phyloP scores from a whole-genome alignment of 306 rosid genomes.

The Benincasa hispida region DNA sequence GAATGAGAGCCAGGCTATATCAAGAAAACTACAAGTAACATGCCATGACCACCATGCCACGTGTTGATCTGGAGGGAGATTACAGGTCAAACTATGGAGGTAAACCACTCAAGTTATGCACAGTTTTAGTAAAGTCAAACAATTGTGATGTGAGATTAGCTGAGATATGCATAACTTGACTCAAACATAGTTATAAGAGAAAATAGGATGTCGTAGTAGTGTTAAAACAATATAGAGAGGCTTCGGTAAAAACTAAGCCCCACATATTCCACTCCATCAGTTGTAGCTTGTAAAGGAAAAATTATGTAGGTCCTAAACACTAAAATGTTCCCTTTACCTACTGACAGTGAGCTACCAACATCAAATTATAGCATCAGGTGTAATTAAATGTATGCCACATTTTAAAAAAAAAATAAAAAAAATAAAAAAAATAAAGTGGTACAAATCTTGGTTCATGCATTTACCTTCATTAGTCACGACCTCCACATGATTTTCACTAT shows the following conservation, averaged over 20 bases:
- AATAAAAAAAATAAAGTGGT: neutral
- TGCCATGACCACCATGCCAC: neutral
- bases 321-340: neutral
- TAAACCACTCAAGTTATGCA: neutral
- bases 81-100: neutral
- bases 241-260: neutral
- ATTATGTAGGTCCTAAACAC: neutral
- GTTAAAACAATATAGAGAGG: neutral
- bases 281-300: neutral
- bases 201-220: neutral
- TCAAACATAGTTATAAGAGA: neutral
- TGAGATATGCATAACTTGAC: neutral
- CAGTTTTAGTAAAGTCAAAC: neutral
- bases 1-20: neutral
- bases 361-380: neutral
- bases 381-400: neutral
- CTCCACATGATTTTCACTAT: constrained; percentile 65
- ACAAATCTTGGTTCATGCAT: neutral
- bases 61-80: neutral
- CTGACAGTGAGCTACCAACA: neutral
- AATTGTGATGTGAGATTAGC: neutral
- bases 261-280: neutral
- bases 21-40: neutral
- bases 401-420: too few species aligned
- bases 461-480: constrained; percentile 84